phyloP scores from a whole-genome alignment of 1,139 yeast genomes.

The Candida glucosophila region DNA sequence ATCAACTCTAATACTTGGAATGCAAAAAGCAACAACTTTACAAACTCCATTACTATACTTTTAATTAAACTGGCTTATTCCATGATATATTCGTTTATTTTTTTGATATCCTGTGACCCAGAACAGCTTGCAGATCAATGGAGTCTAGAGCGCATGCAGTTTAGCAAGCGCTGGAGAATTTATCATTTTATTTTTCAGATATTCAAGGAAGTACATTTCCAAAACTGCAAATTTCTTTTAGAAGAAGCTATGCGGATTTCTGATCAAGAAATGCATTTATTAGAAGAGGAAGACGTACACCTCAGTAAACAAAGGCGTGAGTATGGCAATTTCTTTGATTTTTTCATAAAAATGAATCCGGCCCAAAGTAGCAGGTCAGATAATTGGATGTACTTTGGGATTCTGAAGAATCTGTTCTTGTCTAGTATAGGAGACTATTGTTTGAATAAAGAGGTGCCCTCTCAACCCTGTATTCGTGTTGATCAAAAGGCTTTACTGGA shows the following conservation, averaged over 20 bases:
- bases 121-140: conserved; percentile 3
- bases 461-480: no score
- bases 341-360: no score
- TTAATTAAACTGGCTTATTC: conserved; percentile 12
- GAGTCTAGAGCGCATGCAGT: conserved; percentile 4
- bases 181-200: conserved; percentile 12
- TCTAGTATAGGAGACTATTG: no score
- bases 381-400: no score
- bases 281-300: conserved; percentile 2
- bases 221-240: conserved; percentile 9
- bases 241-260: conserved; percentile 8
- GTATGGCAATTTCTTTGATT: no score
- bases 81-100: conserved; percentile 8
- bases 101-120: conserved; percentile 3
- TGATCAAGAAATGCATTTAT: conserved; percentile 8
- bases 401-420: no score
- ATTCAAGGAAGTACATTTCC: conserved; percentile 11
- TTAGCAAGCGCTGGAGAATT: conserved; percentile 9
- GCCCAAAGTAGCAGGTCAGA: no score
- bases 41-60: conserved; percentile 16
- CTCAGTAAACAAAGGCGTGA: conserved; percentile 2
- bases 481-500: no score
- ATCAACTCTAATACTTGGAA: conserved; percentile 15
- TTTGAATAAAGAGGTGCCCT: no score
- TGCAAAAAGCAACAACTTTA: conserved; percentile 5